Evolutionary conservation across 768 basidiomycete genomes (phyloP).

Genomic region (Auriscalpium vulgare): DNA sequence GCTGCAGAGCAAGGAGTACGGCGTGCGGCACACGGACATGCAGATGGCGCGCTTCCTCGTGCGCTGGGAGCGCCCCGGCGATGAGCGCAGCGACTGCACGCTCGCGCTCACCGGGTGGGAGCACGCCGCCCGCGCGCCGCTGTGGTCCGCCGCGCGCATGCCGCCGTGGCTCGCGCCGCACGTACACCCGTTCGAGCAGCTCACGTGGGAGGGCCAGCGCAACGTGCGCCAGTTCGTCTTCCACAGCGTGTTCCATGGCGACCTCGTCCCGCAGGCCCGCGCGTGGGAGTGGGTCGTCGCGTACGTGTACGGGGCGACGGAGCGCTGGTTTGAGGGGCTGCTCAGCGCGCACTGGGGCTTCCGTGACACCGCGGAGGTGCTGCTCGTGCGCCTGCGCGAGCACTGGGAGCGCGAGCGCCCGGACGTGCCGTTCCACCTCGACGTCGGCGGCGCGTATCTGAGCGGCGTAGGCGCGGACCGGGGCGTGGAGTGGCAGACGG

Average conservation of each 20-base stretch:
- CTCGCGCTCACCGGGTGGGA: conserved; percentile 25
- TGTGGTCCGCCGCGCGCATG: conserved; percentile 27
- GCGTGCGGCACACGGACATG: conserved; percentile 24
- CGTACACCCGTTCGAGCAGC: conserved; percentile 14
- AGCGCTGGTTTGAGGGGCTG: conserved; percentile 26
- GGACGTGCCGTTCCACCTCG: conserved; percentile 17
- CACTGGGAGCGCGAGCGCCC: conserved; percentile 21
- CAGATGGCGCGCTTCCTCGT: conserved; percentile 25
- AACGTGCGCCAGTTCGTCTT: conserved; percentile 18
- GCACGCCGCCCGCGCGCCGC: conserved; percentile 22
- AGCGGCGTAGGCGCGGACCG: neutral
- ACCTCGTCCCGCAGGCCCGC: conserved; percentile 7
- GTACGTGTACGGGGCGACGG: conserved; percentile 21
- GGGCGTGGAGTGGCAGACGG: neutral
- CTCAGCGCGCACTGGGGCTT: conserved; percentile 22
- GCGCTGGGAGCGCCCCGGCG: conserved; percentile 12
- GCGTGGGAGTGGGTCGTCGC: conserved; percentile 23
- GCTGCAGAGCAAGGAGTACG: conserved; percentile 19
- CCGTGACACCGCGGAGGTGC: conserved; percentile 18
- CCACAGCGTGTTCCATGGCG: conserved; percentile 15
- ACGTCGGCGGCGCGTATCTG: conserved; percentile 4
- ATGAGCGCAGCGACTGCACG: conserved; percentile 10
- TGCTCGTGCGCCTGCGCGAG: conserved; percentile 16
- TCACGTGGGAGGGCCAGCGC: conserved; percentile 20
- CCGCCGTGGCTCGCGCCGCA: conserved; percentile 20